These are phyloP conservation scores for Pulveroboletus sp. DNA, from an alignment of 768 basidiomycete species.

Conservation along the genomic window DNA sequence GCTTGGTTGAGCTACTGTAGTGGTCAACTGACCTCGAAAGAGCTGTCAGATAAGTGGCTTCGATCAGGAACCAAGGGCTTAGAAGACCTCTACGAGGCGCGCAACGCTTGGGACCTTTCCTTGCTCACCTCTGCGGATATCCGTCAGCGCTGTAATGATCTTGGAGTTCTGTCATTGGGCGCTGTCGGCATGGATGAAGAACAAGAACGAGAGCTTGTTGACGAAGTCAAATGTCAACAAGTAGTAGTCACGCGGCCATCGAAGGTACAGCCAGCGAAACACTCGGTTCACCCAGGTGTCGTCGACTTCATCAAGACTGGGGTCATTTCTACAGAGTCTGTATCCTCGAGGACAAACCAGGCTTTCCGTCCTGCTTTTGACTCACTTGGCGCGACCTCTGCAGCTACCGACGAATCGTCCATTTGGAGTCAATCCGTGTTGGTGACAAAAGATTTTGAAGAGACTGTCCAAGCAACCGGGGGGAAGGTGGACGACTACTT, in stretches of 20 bases:
- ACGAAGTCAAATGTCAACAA: neutral
- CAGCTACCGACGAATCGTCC: neutral
- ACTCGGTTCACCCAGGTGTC: too few relatives aligned
- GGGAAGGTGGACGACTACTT: too few relatives aligned
- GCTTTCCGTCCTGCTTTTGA: too few relatives aligned
- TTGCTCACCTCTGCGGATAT: conserved; percentile 11
- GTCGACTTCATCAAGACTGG: too few relatives aligned
- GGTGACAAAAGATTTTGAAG: too few relatives aligned
- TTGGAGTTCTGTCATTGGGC: too few relatives aligned
- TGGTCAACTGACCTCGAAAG: neutral
- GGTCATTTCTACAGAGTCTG: neutral
- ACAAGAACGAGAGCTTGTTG: too few relatives aligned
- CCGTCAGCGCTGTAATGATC: too few relatives aligned
- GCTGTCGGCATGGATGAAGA: too few relatives aligned
- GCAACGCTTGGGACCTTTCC: conserved; percentile 5
- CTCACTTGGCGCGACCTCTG: conserved; percentile 5
- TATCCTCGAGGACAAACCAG: neutral
- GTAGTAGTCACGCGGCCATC: neutral
- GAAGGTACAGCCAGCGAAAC: neutral
- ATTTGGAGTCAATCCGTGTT: neutral
- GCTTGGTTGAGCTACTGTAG: conserved; percentile 12
- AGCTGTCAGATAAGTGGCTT: conserved; percentile 30
- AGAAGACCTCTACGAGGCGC: conserved; percentile 29
- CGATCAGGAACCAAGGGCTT: conserved; percentile 35
- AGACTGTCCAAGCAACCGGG: too few relatives aligned